A percentile compares a stretch with the other conserved stretches of the same genome.
Evolutionary conservation across 139 green algal genomes (phyloP).

Genomic region (Picochlorum sp.): DNA sequence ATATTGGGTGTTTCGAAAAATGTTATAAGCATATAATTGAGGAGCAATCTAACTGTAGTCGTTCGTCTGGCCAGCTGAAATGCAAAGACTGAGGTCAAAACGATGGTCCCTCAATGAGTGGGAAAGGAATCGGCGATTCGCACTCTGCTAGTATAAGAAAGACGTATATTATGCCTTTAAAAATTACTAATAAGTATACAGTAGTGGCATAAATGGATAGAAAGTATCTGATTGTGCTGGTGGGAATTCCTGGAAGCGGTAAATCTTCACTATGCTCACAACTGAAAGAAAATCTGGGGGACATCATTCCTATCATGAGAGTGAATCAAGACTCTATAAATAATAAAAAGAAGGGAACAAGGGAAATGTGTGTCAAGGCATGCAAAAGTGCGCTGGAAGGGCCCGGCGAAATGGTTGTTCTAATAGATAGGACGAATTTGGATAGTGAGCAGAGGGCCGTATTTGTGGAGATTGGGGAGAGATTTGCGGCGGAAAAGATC

Average conservation of each 20-base stretch:
- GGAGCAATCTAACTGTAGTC: no score
- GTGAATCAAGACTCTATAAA: conserved; percentile 49
- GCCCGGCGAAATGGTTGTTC: conserved; percentile 5
- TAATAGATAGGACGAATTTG: conserved; percentile 63
- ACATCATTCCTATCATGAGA: no score
- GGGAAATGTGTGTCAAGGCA: conserved; percentile 47
- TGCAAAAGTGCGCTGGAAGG: conserved; percentile 20
- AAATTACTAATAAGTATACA: neutral
- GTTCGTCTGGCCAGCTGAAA: no score
- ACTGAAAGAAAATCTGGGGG: conserved; percentile 31
- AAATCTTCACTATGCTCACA: conserved; percentile 53
- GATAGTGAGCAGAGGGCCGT: conserved; percentile 40
- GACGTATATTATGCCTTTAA: no score
- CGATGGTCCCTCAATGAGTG: no score
- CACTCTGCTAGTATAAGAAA: no score
- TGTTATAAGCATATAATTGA: no score
- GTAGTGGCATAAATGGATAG: conserved; percentile 1
- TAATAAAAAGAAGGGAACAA: conserved; percentile 32
- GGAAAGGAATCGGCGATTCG: no score
- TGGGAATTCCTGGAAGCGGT: conserved; percentile 29
- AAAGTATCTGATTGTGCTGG: conserved; percentile 33
- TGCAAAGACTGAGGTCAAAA: no score
- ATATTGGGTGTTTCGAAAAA: no score
- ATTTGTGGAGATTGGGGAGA: conserved; percentile 40
- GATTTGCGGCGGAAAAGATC: conserved; percentile 15